Base-by-base conservation (phyloP, 805 yeast species). In the Kodamaea neixiangensis region DNA sequence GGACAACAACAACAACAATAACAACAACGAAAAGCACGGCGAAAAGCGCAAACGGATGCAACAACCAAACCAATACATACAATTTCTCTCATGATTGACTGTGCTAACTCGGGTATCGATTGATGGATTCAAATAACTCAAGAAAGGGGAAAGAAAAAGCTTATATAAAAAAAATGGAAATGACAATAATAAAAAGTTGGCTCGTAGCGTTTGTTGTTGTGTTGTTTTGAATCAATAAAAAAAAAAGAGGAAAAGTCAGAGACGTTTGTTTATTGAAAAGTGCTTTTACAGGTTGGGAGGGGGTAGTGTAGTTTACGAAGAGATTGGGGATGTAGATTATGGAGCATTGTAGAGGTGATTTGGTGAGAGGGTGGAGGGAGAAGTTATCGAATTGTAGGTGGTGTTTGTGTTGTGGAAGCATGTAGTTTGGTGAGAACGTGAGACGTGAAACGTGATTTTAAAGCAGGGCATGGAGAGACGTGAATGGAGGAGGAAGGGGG, bases 41-140 rank as follows among this genome's bases (percentile, higher is more conserved):
- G 31, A 5, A 25, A 25, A 17, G 10, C 31, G 10, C 7, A 5
- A 25, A 7, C 31, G 31, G 11, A 25, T n/a, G n/a, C n/a, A n/a
- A n/a, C n/a, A n/a, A n/a, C n/a, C n/a, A n/a, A n/a, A n/a, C n/a
- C n/a, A 2, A 19, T 37, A 62, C 67, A 49, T 63, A 63, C 67
- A 56, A 63, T 63, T 59, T 63, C 67, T 62, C 67, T 63, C 67
- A 63, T 63, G 49, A 46, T 52, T 38, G 53, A 22, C 46, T 47
- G 17, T 40, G 45, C 33, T 42, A 31, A 7, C 11, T 43, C 37
- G 38, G 19, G 22, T 42, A 21, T 25, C 31, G 41, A 37, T 37
- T 37, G 41, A 37, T 37, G 19, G 41, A 37, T 37, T 37, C 41
- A 44, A 44, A 20, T 21, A 33, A 40, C 31, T 25, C 31, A 25